Conservation (phyloP, 2,329 filamentous ascomycete genomes). For the Diaporthe citrichinensis region DNA sequence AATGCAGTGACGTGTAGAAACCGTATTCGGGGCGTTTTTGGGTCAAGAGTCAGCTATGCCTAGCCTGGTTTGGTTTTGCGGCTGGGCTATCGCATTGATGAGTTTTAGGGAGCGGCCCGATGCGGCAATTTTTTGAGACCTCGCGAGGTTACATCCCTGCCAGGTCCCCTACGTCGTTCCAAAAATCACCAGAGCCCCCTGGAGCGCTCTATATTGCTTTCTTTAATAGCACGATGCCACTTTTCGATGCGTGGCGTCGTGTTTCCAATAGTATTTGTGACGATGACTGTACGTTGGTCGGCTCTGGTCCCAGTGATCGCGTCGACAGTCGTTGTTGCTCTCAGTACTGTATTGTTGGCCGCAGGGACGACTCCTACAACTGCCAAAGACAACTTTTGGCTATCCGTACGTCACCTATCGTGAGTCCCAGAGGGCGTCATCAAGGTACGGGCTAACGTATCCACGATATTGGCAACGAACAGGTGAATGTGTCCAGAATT, state of each 20-base stretch:
- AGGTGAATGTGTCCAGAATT: constrained; percentile 13
- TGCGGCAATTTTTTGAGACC: constrained; percentile 9
- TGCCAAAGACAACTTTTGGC: neutral
- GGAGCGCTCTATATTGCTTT: neutral
- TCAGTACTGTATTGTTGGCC: neutral
- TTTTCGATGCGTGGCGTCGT: too few species aligned
- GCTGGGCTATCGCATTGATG: constrained; percentile 1
- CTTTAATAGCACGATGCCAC: too few species aligned
- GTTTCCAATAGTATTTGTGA: neutral
- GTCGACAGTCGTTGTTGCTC: constrained; percentile 18
- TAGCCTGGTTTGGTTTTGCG: neutral
- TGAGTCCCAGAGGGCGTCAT: rapidly evolving
- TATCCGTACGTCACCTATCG: neutral
- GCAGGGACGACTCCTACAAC: constrained; percentile 1
- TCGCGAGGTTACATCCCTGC: neutral
- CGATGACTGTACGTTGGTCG: neutral
- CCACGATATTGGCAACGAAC: neutral
- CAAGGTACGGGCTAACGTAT: too few species aligned
- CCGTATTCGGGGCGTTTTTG: constrained; percentile 7
- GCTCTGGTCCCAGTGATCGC: neutral
- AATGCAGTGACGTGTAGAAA: constrained; percentile 4
- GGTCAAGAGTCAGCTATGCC: neutral
- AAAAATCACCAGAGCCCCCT: neutral
- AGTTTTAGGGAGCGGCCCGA: neutral
- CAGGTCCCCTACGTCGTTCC: neutral